Base-by-base conservation (phyloP, 306 rosid genomes). In the Cercis canadensis region DNA sequence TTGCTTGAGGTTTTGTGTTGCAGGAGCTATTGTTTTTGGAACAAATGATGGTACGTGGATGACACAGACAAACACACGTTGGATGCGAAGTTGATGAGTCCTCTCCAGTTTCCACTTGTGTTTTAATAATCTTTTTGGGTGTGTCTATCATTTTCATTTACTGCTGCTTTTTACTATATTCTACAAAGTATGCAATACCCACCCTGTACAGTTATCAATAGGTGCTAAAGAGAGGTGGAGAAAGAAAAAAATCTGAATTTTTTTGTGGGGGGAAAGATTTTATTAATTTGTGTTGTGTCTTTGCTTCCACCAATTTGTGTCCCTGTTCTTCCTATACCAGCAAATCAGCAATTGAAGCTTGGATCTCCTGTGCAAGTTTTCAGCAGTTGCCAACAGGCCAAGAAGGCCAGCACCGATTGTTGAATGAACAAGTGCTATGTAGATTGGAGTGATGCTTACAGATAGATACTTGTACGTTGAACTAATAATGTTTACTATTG, bases 21-120 rank as follows among this genome's bases (percentile, higher is more conserved):
- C 88, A 88, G 98, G 98, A 67, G 58, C 77, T 36, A 63, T 76
- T 55, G 92, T 90, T 44, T 93, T 82, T 82, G 90, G 84, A 57
- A 82, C 88, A 9, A 43, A 71, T n/a, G 56, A 58, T 10, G 69
- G 55, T 32, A 36, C 43, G 5, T 58, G 68, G 76, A 60, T 70
- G 59, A 31, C 15, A 62, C 11, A 41, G 24, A 11, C 31, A 65
- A 60, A 54, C 6, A 50, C 55, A 16, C 59, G 13, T 45, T 51
- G 34, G 62, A 6, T 41, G 18, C 31, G 18, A 44, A 56, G 15
- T 45, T 57, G 54, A 62, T 32, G 60, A 54, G 14, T 16, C 17
- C 62, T 32, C 29, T 37, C 54, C 40, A 72, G 63, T 33, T 67
- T 61, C 50, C 46, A 36, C 40, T 10, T 43, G n/a, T 12, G 56